Base-by-base conservation (phyloP, 2,329 filamentous ascomycete genomes). In the Fusarium compactum region DNA sequence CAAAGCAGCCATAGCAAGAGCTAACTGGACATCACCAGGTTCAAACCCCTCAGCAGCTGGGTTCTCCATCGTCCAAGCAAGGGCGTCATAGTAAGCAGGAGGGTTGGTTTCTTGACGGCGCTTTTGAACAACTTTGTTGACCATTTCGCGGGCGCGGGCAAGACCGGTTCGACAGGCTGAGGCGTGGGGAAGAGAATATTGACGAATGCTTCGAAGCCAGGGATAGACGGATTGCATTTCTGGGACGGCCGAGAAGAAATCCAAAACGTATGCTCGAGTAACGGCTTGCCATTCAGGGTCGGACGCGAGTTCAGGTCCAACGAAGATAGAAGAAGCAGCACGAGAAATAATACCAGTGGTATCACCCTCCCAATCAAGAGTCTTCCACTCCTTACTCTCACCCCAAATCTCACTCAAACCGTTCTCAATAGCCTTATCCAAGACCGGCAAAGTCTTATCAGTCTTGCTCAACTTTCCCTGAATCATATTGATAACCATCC, bases 401-500 rank as follows among this genome's bases (percentile, higher is more conserved):
- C 56, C 56, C 50, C 50, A 56, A 4, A 45, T 29, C 0, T 29
- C 38, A 1, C 6, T 29, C 2, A 59, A 22, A 1, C n/a, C 50
- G 1, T 22, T 12, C 2, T 34, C 15, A 5, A 59, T 24, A 0
- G 55, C 8, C 5, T 45, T 1, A 12, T 56, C 15, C 29, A 59
- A 5, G 2, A 45, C 0, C 15, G 50, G 50, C 0, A 59, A 5
- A 12, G 29, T 56, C 38, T 45, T 58, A 1, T 59, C 56, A 5
- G 50, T 56, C 3, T 59, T 59, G 2, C 50, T 56, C 2, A 59
- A 3, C 14, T 59, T 59, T 22, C 56, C 56, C 7, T 59, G 50
- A 1, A 56, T 25, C 38, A 59, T 59, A 2, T 56, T 56, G 11
- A 59, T 45, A 3, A 59, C 50, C 38, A 59, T 44, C 1, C 56